Percentiles rank a stretch among this genome's conserved stretches.
These are phyloP conservation scores for Spirogloea muscicola DNA, from an alignment of 139 green algal genomes.

Conservation along the genomic window DNA sequence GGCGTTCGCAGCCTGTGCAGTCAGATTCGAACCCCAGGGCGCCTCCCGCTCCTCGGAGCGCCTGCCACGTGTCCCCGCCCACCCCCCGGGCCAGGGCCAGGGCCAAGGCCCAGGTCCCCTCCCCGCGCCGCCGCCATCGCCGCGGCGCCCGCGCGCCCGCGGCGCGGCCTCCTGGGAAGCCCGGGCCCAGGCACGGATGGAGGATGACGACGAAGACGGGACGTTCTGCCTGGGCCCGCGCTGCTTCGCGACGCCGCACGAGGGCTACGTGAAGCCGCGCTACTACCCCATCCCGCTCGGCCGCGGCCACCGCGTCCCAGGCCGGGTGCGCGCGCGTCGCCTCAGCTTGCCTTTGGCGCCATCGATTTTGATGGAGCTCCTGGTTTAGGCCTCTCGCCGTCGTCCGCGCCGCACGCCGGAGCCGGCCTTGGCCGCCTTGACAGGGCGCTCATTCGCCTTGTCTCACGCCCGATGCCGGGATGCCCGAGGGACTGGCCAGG, in stretches of 20 bases:
- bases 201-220: conserved; percentile 18
- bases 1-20: too few species aligned
- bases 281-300: conserved; percentile 27
- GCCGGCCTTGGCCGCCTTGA: background rate
- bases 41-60: too few species aligned
- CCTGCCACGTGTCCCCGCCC: too few species aligned
- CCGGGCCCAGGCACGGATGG: too few species aligned
- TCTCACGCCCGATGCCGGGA: background rate
- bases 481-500: background rate
- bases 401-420: background rate
- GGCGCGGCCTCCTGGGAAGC: too few species aligned
- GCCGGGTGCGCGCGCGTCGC: conserved; percentile 5
- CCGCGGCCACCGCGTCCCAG: conserved; percentile 17
- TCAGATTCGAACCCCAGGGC: too few species aligned
- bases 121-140: too few species aligned
- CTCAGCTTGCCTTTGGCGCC: background rate
- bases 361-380: background rate
- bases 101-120: too few species aligned
- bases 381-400: background rate
- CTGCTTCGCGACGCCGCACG: conserved; percentile 22
- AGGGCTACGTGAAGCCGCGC: conserved; percentile 7
- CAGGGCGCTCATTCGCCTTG: background rate
- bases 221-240: conserved; percentile 17
- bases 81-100: too few species aligned
- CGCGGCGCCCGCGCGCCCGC: too few species aligned